Evolutionary conservation across 2,329 filamentous ascomycete genomes (phyloP), one percentile per base, ranked within the genome.

Genomic region (Hypomyces rosellus): DNA sequence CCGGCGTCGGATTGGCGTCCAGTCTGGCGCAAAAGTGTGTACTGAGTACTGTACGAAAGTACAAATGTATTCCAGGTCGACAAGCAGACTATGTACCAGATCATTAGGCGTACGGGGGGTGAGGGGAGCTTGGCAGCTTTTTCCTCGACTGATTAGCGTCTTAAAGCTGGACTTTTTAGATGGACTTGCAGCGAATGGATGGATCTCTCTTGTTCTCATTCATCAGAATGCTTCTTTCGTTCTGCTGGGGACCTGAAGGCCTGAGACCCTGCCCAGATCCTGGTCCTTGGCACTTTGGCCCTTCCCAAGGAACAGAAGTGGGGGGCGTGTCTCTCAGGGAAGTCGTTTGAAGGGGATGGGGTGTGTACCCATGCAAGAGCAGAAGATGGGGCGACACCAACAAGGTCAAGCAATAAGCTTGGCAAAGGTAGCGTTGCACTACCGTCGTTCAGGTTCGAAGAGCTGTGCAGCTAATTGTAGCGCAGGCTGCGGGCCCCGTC

Each of bases 401-500:
- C 8, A 8, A 45, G 30, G 15, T 34, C 25, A 16, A 45, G 25
- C 43, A 45, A n/a, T n/a, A n/a, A n/a, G 12, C 43, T 33, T 12
- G 30, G 25, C 25, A 30, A 30, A 30, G 25, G 44, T 44, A 45
- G 44, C 15, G 48, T 53, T 45, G 48, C 51, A 53, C 51, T 50
- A 53, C 51, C 51, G 48, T 50, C 51, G 18, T 47, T 53, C 48
- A 41, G 48, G 51, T 53, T 53, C 51, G 36, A 53, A 48, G 38
- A 53, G 51, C 51, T 53, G 51, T 51, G 50, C 41, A 51, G 51
- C 41, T 20, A 40, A 40, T 40, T 20, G 51, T 59, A 59, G 57
- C 51, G 57, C 48, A 46, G 50, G 22, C 20, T 50, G 48, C 65
- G 58, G 63, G 62, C 64, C 63, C 63, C 57, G 60, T 57, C 59